Percentiles rank a stretch among this genome's conserved stretches.
Evolutionary conservation across 805 yeast genomes (phyloP).

Genomic region (Saccharomycopsis sp.): DNA sequence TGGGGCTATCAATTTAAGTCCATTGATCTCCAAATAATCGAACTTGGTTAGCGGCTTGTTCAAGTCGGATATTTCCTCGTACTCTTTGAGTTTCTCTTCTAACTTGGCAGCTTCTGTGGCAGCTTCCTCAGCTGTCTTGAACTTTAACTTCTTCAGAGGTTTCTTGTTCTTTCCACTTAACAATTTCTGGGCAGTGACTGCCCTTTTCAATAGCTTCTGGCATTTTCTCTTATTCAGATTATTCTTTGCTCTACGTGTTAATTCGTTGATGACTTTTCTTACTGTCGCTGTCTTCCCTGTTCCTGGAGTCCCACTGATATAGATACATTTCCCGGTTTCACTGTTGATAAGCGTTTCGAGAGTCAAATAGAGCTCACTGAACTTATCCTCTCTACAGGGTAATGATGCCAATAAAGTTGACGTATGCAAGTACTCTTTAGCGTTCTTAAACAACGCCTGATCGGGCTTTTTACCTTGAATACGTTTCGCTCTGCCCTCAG

Average conservation of each 20-base stretch:
- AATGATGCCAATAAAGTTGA: conserved; percentile 38
- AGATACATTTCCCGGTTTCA: conserved; percentile 74
- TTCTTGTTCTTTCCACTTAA: neutral
- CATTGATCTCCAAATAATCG: conserved; percentile 81
- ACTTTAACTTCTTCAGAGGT: neutral
- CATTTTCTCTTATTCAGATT: conserved; percentile 15
- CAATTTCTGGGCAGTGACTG: neutral
- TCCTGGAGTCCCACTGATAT: conserved; percentile 96
- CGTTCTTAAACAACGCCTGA: conserved; percentile 27
- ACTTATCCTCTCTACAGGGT: conserved; percentile 81
- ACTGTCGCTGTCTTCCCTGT: conserved; percentile 95
- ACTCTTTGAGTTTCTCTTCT: conserved; percentile 22
- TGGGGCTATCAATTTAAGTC: conserved; percentile 76
- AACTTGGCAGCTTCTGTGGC: neutral
- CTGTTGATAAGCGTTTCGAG: conserved; percentile 66
- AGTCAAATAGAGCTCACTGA: conserved; percentile 57
- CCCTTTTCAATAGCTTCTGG: conserved; percentile 1
- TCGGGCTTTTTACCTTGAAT: conserved; percentile 24
- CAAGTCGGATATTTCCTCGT: conserved; percentile 26
- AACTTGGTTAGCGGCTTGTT: conserved; percentile 37
- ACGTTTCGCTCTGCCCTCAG: conserved; percentile 25
- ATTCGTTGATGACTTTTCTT: conserved; percentile 71
- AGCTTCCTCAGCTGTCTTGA: neutral
- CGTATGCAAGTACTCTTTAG: conserved; percentile 36
- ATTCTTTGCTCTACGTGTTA: conserved; percentile 36